Conservation (phyloP, 352 stramenopile genomes). For the Globisporangium sylvaticum region DNA sequence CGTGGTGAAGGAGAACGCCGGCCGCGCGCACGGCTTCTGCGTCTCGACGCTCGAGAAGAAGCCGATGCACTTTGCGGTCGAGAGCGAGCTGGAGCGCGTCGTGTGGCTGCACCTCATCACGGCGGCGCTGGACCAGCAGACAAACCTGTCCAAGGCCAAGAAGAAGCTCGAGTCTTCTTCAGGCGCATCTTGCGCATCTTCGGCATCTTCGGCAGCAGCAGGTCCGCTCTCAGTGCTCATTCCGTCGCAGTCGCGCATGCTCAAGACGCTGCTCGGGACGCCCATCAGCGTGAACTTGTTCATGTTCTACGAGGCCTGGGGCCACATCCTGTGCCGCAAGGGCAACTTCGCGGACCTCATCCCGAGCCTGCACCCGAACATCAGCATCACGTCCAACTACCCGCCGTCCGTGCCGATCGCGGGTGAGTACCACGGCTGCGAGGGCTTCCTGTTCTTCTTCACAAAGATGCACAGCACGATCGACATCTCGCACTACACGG, state of each 20-base stretch:
- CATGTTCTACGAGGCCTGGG: conserved; percentile 75
- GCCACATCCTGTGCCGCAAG: conserved; percentile 63
- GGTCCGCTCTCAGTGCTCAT: not conserved
- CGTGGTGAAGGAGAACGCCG: conserved; percentile 55
- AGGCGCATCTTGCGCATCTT: no score
- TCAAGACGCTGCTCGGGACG: conserved; percentile 50
- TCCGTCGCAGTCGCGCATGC: conserved; percentile 16
- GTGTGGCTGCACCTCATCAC: conserved; percentile 72
- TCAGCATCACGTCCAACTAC: conserved; percentile 76
- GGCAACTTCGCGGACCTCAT: conserved; percentile 78
- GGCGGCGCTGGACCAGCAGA: conserved; percentile 56
- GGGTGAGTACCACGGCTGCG: conserved; percentile 63
- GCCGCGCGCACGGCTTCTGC: conserved; percentile 51
- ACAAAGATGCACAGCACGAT: conserved; percentile 64
- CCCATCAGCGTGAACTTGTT: conserved; percentile 56
- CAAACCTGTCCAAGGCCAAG: conserved; percentile 34
- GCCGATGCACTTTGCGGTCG: conserved; percentile 48
- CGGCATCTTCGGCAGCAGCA: not conserved
- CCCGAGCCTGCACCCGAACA: conserved; percentile 73
- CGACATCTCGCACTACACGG: conserved; percentile 64
- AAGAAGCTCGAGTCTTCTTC: conserved; percentile 12
- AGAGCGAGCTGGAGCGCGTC: conserved; percentile 72
- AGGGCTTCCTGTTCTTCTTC: conserved; percentile 67
- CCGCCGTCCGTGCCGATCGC: conserved; percentile 63
- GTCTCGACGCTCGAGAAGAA: conserved; percentile 60